A percentile compares a stretch with the other conserved stretches of the same genome.
These are phyloP conservation scores for Mycena amicta DNA, from an alignment of 768 basidiomycete species.

Conservation along the genomic window DNA sequence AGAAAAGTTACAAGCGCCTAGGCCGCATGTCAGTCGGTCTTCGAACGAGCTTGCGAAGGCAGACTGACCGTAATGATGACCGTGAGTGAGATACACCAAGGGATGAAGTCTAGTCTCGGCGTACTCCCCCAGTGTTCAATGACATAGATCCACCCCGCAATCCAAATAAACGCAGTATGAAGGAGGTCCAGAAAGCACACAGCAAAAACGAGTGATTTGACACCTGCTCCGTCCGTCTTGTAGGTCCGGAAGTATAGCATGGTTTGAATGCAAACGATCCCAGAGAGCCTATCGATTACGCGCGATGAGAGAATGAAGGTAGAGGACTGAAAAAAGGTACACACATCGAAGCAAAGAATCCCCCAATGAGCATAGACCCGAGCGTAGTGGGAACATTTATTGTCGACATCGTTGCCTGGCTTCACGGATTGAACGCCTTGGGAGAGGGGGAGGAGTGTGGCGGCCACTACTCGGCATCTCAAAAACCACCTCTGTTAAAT, in stretches of 20 bases:
- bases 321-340: slow-evolving; percentile 11
- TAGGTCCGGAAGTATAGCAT: slow-evolving; percentile 44
- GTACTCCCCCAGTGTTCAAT: slow-evolving; percentile 45
- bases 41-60: too few relatives aligned
- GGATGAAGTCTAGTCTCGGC: slow-evolving; percentile 42
- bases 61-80: slow-evolving; percentile 42
- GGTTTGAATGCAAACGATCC: slow-evolving; percentile 42
- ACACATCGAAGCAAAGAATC: slow-evolving; percentile 41
- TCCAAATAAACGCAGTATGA: slow-evolving; percentile 44
- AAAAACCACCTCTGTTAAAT: too few relatives aligned
- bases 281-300: slow-evolving; percentile 39
- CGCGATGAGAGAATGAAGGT: not conserved
- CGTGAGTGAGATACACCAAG: slow-evolving; percentile 42
- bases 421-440: too few relatives aligned
- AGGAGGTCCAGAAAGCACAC: slow-evolving; percentile 39
- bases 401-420: too few relatives aligned
- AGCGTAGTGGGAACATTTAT: not conserved
- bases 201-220: slow-evolving; percentile 38
- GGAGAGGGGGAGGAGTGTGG: too few relatives aligned
- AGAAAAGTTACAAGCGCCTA: slow-evolving; percentile 52
- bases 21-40: too few relatives aligned
- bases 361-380: slow-evolving; percentile 28
- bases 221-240: slow-evolving; percentile 29
- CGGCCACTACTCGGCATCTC: too few relatives aligned
- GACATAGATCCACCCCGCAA: slow-evolving; percentile 46